These are phyloP conservation scores for Helenozyma baotianmanensis DNA, from an alignment of 805 yeast species.

Conservation along the genomic window DNA sequence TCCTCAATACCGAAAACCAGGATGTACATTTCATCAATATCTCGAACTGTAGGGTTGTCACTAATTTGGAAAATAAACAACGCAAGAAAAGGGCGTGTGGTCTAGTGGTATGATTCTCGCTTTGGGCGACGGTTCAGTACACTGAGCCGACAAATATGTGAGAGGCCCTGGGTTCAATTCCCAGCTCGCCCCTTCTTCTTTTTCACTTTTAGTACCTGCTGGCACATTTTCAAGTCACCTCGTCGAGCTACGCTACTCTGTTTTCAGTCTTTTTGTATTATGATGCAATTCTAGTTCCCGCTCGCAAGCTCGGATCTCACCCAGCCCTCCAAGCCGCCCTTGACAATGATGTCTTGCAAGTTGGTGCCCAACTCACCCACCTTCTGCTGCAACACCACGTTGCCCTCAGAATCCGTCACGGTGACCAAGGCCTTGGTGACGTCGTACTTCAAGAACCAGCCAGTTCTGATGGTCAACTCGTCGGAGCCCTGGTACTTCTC, in stretches of 20 bases:
- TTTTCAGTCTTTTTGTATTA: background rate
- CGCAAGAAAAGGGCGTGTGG: constrained; percentile 19
- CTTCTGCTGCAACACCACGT: constrained; percentile 68
- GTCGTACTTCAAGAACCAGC: constrained; percentile 90
- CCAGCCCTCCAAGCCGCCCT: constrained; percentile 99
- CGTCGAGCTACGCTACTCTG: too few relatives aligned
- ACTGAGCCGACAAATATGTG: constrained; percentile 12
- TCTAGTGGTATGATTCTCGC: constrained; percentile 23
- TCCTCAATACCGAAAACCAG: too few relatives aligned
- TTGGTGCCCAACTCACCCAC: constrained; percentile 96
- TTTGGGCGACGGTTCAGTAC: constrained; percentile 11
- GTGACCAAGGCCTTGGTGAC: constrained; percentile 78
- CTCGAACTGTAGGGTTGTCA: too few relatives aligned
- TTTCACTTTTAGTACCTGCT: constrained; percentile 1
- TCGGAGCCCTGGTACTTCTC: constrained; percentile 52
- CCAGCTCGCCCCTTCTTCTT: constrained; percentile 18
- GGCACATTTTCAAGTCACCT: too few relatives aligned
- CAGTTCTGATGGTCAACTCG: constrained; percentile 91
- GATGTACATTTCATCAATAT: too few relatives aligned
- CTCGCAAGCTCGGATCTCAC: constrained; percentile 65
- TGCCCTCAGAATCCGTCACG: constrained; percentile 62
- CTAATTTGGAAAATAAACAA: too few relatives aligned
- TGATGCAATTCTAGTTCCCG: background rate
- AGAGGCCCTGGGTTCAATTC: constrained; percentile 23
- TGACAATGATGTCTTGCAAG: constrained; percentile 92